Percentiles rank a stretch among this genome's conserved stretches.
phyloP scores from a whole-genome alignment of 2,329 filamentous ascomycete genomes.

The Acarospora socialis region DNA sequence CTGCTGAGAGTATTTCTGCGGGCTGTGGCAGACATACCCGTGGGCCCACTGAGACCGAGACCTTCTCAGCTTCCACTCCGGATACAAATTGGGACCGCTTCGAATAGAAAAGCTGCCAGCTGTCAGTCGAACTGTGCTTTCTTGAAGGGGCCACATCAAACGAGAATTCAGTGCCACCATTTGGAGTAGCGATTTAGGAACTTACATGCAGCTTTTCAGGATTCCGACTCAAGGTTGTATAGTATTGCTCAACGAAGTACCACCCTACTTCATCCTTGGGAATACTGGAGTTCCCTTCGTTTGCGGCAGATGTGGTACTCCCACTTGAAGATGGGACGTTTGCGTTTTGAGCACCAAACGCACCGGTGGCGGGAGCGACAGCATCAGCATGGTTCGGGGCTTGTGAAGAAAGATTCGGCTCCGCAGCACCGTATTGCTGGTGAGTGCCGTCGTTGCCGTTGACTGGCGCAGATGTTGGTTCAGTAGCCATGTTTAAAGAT shows the following conservation, averaged over 20 bases:
- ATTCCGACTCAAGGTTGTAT: conserved; percentile 87
- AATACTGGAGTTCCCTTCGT: conserved; percentile 22
- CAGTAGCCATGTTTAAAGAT: conserved; percentile 29
- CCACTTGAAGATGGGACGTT: conserved; percentile 3
- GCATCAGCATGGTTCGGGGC: conserved; percentile 16
- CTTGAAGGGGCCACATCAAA: too few relatives aligned
- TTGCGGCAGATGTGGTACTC: conserved; percentile 5
- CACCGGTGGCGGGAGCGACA: conserved; percentile 10
- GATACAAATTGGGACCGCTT: conserved; percentile 92
- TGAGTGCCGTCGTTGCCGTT: conserved; percentile 36
- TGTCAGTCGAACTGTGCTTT: too few relatives aligned
- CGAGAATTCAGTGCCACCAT: not conserved
- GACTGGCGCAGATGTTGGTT: conserved; percentile 25
- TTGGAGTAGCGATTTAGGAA: conserved; percentile 10
- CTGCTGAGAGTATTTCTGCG: conserved; percentile 5
- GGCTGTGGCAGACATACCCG: conserved; percentile 49
- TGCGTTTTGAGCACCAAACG: conserved; percentile 11
- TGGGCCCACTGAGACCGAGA: conserved; percentile 74
- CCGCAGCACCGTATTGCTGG: conserved; percentile 25
- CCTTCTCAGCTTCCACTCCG: conserved; percentile 77
- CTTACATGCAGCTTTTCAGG: conserved; percentile 75
- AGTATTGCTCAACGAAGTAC: conserved; percentile 99
- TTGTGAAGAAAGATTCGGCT: conserved; percentile 21
- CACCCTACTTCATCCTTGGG: conserved; percentile 91
- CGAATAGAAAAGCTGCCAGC: conserved; percentile 67